phyloP scores from a whole-genome alignment of 768 basidiomycete species.

The Podaxis sp. region DNA sequence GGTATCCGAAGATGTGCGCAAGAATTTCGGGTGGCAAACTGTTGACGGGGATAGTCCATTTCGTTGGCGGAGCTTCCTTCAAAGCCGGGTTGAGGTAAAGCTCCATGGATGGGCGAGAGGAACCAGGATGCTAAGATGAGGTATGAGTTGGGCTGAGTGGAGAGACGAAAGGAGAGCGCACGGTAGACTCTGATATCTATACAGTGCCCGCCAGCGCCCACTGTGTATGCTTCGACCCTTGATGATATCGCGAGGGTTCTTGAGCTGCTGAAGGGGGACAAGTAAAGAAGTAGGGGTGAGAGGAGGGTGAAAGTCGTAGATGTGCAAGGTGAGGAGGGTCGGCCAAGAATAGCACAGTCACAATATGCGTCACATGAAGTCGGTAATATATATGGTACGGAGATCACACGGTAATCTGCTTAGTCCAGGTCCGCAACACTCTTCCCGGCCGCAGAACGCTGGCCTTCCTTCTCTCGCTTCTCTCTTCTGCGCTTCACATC shows the following conservation, averaged over 20 bases:
- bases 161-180: not conserved
- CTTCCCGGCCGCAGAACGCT: not conserved
- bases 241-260: not conserved
- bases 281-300: not conserved
- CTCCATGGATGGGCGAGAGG: not conserved
- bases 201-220: not conserved
- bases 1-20: slow-evolving; percentile 13
- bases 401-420: not conserved
- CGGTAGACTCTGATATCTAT: not conserved
- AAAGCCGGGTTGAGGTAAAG: not conserved
- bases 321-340: not conserved
- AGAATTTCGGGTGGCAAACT: slow-evolving; percentile 15
- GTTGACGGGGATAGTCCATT: not conserved
- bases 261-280: not conserved
- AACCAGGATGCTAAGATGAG: not conserved
- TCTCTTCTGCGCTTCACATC: slow-evolving; percentile 84
- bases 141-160: not conserved
- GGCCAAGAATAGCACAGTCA: not conserved
- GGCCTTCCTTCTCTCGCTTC: slow-evolving; percentile 27
- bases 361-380: not conserved
- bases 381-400: not conserved
- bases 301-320: not conserved
- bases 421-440: slow-evolving; percentile 5
- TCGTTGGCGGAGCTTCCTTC: not conserved
- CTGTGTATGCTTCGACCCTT: not conserved